Conservation (phyloP, 768 basidiomycete species). For the Kwoniella dendrophila region DNA sequence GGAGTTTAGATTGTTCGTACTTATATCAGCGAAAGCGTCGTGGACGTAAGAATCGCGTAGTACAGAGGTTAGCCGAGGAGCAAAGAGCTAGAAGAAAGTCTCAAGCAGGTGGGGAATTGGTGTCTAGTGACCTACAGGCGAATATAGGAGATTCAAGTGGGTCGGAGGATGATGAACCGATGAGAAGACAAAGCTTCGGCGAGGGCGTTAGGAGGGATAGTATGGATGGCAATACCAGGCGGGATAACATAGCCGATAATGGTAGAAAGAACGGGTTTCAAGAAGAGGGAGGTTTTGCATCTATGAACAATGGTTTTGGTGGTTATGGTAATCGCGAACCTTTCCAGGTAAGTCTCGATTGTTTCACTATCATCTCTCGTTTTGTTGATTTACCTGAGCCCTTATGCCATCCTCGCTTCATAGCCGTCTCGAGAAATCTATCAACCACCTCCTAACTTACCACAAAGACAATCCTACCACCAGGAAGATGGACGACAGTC, state of each 20-base stretch:
- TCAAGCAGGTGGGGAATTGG: conserved; percentile 8
- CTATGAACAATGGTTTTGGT: background rate
- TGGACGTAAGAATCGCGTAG: conserved; percentile 33
- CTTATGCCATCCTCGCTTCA: background rate
- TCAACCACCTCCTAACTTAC: background rate
- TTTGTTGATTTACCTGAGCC: background rate
- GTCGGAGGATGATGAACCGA: conserved; percentile 11
- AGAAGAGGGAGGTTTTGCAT: background rate
- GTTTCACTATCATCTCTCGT: background rate
- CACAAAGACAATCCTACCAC: conserved; percentile 2
- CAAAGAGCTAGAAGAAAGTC: conserved; percentile 25
- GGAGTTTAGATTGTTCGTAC: conserved; percentile 36
- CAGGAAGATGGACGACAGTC: too few species aligned
- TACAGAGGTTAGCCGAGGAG: conserved; percentile 32
- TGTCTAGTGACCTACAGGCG: background rate
- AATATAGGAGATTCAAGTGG: conserved; percentile 9
- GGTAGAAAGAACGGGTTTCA: background rate
- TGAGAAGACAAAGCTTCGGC: conserved; percentile 10
- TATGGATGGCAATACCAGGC: too few species aligned
- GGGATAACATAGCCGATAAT: conserved; percentile 5
- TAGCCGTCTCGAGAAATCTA: background rate
- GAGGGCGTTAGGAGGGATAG: background rate
- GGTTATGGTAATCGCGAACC: background rate
- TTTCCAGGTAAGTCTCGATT: background rate
- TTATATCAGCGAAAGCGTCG: conserved; percentile 36